phyloP scores from a whole-genome alignment of 352 stramenopile genomes.

The Globisporangium spiculum region DNA sequence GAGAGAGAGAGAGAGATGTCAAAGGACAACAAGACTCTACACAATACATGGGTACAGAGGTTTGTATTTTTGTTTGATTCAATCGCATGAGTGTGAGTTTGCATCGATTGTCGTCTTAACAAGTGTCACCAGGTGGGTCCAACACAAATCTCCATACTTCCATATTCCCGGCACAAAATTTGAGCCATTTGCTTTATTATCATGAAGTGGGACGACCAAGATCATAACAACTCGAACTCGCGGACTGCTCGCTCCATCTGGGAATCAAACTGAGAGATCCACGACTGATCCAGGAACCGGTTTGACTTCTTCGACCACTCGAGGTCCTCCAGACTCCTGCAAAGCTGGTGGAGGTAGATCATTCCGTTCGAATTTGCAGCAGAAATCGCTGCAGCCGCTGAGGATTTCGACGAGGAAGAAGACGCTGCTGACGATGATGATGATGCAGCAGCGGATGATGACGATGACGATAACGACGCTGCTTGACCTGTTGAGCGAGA shows the following conservation, averaged over 20 bases:
- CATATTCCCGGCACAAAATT: neutral
- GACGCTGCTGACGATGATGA: neutral
- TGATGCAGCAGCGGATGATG: neutral
- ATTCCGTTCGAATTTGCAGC: conserved; percentile 10
- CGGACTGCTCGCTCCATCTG: conserved; percentile 70
- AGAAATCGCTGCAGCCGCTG: conserved; percentile 1
- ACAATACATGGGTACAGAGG: conserved; percentile 14
- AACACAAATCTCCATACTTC: neutral
- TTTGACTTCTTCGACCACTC: conserved; percentile 71
- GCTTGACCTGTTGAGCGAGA: neutral
- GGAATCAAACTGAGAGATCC: conserved; percentile 77
- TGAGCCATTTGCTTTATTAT: neutral
- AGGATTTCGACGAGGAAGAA: neutral
- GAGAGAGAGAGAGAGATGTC: neutral
- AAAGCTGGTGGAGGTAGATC: conserved; percentile 48
- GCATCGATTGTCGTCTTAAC: neutral
- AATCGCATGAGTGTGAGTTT: neutral
- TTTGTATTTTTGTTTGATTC: conserved; percentile 14
- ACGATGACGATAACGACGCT: neutral
- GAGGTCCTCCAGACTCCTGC: conserved; percentile 54
- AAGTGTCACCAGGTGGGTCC: neutral
- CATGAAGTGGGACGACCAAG: neutral
- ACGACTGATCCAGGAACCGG: conserved; percentile 74
- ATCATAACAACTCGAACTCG: conserved; percentile 68
- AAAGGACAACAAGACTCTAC: neutral